These are phyloP conservation scores for Yarrowia galli DNA, from an alignment of 1,139 yeast genomes.

Conservation along the genomic window DNA sequence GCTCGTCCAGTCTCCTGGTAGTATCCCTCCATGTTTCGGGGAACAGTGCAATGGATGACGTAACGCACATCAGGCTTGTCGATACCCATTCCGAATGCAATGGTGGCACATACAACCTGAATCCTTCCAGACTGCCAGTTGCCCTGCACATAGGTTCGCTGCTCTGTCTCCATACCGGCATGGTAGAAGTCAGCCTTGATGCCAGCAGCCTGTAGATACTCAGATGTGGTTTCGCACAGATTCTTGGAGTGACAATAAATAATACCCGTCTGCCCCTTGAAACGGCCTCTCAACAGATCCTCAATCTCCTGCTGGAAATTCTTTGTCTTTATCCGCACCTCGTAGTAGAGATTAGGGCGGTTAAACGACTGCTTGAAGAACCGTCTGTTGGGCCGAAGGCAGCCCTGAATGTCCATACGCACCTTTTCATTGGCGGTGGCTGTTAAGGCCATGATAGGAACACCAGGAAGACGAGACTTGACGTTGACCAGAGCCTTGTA, in stretches of 20 bases:
- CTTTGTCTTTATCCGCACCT: slow-evolving; percentile 69
- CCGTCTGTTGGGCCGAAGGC: slow-evolving; percentile 53
- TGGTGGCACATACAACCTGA: slow-evolving; percentile 91
- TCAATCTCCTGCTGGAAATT: slow-evolving; percentile 63
- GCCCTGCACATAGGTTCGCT: slow-evolving; percentile 70
- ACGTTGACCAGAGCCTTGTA: slow-evolving; percentile 82
- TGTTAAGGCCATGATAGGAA: slow-evolving; percentile 95
- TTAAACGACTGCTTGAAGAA: slow-evolving; percentile 78
- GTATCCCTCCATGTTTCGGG: slow-evolving; percentile 91
- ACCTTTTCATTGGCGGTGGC: slow-evolving; percentile 98
- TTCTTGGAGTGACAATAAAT: slow-evolving; percentile 92
- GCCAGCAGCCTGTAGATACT: slow-evolving; percentile 65
- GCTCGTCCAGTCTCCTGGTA: slow-evolving; percentile 99
- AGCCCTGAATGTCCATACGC: slow-evolving; percentile 70
- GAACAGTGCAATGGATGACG: slow-evolving; percentile 89
- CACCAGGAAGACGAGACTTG: slow-evolving; percentile 72
- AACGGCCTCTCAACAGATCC: slow-evolving; percentile 61
- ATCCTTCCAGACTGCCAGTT: slow-evolving; percentile 80
- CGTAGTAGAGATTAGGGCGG: slow-evolving; percentile 83
- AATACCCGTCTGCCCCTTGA: slow-evolving; percentile 75
- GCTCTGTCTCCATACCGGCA: slow-evolving; percentile 89
- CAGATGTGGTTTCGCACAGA: slow-evolving; percentile 83
- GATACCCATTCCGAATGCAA: slow-evolving; percentile 99
- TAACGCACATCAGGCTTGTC: slow-evolving; percentile 95
- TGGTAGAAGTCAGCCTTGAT: slow-evolving; percentile 80